Evolutionary conservation across 2,329 filamentous ascomycete genomes (phyloP).

Genomic region (Colletotrichum siamense): DNA sequence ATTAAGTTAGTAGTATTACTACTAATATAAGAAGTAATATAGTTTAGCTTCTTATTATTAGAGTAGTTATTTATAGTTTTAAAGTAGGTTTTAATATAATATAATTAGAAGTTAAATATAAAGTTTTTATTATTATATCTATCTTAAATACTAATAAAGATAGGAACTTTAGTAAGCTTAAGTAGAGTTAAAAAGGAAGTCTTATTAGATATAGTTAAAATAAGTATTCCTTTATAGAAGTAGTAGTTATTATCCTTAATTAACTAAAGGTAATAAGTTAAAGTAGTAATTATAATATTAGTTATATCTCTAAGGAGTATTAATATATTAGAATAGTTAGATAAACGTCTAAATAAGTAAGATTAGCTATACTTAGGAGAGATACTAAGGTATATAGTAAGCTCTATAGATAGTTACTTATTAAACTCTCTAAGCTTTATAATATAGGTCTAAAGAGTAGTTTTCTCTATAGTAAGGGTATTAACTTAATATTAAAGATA

Average conservation of each 20-base stretch:
- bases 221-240: neutral
- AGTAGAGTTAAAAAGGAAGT: neutral
- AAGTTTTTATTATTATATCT: neutral
- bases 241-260: neutral
- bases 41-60: too few species aligned
- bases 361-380: too few species aligned
- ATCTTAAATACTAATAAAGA: neutral
- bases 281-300: neutral
- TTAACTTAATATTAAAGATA: too few species aligned
- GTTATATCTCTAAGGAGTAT: too few species aligned
- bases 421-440: too few species aligned
- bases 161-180: neutral
- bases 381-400: too few species aligned
- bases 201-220: neutral
- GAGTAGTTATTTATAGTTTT: too few species aligned
- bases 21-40: neutral
- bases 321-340: too few species aligned
- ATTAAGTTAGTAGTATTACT: neutral
- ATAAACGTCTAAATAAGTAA: accelerated
- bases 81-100: too few species aligned
- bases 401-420: too few species aligned
- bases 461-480: too few species aligned
- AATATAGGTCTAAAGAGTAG: too few species aligned
- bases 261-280: neutral
- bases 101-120: neutral